A percentile compares a stretch with the other conserved stretches of the same genome.
Evolutionary conservation across 1,284 basidiomycete species (phyloP).

Genomic region (Pseudozyma pruni): DNA sequence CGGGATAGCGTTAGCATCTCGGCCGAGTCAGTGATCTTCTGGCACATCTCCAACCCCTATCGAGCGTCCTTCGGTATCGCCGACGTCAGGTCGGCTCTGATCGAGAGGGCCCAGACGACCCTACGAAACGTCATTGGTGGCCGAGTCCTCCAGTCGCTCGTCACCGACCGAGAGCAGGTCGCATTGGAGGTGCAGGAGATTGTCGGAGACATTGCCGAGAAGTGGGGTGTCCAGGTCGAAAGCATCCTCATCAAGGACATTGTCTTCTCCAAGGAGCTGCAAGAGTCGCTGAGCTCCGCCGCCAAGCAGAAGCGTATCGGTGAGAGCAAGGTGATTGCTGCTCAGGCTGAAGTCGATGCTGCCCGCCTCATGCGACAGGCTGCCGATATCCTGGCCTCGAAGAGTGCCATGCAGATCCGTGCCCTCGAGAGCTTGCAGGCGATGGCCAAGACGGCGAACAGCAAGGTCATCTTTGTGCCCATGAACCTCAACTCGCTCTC

Average conservation of each 20-base stretch:
- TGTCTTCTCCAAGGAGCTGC: conserved; percentile 90
- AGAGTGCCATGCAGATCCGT: conserved; percentile 96
- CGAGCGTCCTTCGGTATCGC: conserved; percentile 90
- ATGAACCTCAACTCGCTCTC: conserved; percentile 71
- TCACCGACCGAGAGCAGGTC: conserved; percentile 89
- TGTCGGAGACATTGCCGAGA: conserved; percentile 71
- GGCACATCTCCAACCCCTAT: conserved; percentile 72
- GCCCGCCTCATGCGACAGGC: conserved; percentile 88
- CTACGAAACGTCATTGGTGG: conserved; percentile 93
- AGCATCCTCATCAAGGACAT: conserved; percentile 86
- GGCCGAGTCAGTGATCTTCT: conserved; percentile 89
- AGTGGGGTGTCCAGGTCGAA: conserved; percentile 95
- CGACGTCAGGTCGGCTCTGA: conserved; percentile 85
- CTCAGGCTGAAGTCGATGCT: conserved; percentile 92
- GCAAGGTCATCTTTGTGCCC: conserved; percentile 93
- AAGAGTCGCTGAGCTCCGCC: conserved; percentile 88
- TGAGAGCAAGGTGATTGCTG: conserved; percentile 95
- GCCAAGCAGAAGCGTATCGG: conserved; percentile 93
- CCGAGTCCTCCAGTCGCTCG: conserved; percentile 72
- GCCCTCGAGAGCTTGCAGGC: conserved; percentile 87
- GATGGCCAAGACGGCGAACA: conserved; percentile 78
- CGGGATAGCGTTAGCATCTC: conserved; percentile 87
- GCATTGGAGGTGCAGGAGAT: conserved; percentile 96
- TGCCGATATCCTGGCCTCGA: conserved; percentile 71
- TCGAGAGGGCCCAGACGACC: conserved; percentile 94